A percentile compares a stretch with the other conserved stretches of the same genome.
These are phyloP conservation scores for Phytophthora chlamydospora DNA, from an alignment of 352 stramenopile genomes.

Conservation along the genomic window DNA sequence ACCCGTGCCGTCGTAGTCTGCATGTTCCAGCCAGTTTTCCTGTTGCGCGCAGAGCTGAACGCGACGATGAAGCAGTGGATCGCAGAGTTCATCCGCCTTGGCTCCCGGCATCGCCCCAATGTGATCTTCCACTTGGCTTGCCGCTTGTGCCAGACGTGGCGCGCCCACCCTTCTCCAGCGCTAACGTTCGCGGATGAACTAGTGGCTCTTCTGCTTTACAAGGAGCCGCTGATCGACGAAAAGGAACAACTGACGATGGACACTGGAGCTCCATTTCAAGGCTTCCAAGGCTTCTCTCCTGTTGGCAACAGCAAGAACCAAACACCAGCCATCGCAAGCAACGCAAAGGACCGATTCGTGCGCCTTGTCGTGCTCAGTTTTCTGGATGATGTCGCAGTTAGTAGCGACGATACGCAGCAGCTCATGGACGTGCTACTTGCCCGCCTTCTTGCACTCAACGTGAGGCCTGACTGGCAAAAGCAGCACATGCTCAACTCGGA, in stretches of 20 bases:
- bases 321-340: slow-evolving; percentile 29
- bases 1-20: slow-evolving; percentile 70
- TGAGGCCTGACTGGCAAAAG: slow-evolving; percentile 68
- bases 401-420: slow-evolving; percentile 27
- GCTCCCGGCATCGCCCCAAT: slow-evolving; percentile 65
- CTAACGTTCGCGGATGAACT: slow-evolving; percentile 70
- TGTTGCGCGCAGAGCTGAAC: slow-evolving; percentile 36
- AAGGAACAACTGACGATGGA: slow-evolving; percentile 53
- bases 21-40: slow-evolving; percentile 75
- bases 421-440: slow-evolving; percentile 50
- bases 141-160: slow-evolving; percentile 71
- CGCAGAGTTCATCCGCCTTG: slow-evolving; percentile 56
- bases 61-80: slow-evolving; percentile 68
- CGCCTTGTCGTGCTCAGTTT: slow-evolving; percentile 73
- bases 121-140: slow-evolving; percentile 82
- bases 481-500: slow-evolving; percentile 89
- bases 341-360: slow-evolving; percentile 70
- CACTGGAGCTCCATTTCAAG: slow-evolving; percentile 23
- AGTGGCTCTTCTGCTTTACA: slow-evolving; percentile 73
- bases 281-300: slow-evolving; percentile 28
- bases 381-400: slow-evolving; percentile 58
- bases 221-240: slow-evolving; percentile 75
- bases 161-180: slow-evolving; percentile 51
- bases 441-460: slow-evolving; percentile 56
- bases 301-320: slow-evolving; percentile 15